phyloP scores from a whole-genome alignment of 345 rosid genomes.

The Syzygium aromaticum region DNA sequence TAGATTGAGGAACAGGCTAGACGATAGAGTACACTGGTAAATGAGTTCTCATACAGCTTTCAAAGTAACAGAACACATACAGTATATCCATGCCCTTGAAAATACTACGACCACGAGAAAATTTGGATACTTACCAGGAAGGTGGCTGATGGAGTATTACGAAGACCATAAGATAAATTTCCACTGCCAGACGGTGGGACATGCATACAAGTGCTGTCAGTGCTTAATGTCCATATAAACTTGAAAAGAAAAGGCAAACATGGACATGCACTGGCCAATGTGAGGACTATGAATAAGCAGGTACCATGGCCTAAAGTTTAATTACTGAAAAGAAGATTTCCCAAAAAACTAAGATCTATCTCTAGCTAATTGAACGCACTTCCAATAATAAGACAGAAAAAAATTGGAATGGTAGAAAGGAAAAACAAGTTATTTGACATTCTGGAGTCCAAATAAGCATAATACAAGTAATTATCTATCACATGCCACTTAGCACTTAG shows the following conservation, averaged over 20 bases:
- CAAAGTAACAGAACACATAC: neutral
- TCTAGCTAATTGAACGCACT: neutral
- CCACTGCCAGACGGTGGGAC: constrained; percentile 41
- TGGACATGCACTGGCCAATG: neutral
- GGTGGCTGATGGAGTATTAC: constrained; percentile 70
- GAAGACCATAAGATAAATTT: constrained; percentile 73
- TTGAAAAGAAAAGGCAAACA: neutral
- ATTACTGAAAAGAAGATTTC: neutral
- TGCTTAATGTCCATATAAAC: neutral
- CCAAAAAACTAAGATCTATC: neutral
- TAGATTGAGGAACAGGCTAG: neutral
- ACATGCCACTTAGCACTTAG: neutral
- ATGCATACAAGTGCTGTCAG: neutral
- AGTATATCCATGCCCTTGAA: neutral
- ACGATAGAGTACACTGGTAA: neutral
- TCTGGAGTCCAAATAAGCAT: neutral
- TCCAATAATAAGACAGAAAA: neutral
- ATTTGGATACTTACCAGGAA: constrained; percentile 36
- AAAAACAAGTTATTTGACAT: neutral
- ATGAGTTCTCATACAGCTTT: neutral
- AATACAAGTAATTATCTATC: neutral
- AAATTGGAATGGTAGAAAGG: neutral
- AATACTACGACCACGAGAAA: neutral
- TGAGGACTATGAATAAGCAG: neutral
- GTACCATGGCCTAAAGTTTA: neutral